These are phyloP conservation scores for Themeda triandra DNA, from an alignment of 176 grass and related monocot species.

Conservation along the genomic window DNA sequence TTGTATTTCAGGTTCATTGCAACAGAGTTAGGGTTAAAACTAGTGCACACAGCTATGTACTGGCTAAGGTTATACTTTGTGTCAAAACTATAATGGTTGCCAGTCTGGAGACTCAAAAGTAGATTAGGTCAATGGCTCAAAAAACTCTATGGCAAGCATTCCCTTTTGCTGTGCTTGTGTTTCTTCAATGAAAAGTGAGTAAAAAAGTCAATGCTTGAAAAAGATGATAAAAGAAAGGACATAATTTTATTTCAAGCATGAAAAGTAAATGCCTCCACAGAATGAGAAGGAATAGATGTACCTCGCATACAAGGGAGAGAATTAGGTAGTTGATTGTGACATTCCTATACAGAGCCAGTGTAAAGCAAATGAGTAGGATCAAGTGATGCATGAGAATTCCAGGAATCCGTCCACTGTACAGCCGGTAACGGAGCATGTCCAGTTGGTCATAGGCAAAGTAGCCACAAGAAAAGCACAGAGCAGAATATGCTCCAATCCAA, in stretches of 20 bases:
- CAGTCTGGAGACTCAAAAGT: neutral
- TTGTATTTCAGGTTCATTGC: neutral
- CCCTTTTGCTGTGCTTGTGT: neutral
- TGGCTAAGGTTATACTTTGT: neutral
- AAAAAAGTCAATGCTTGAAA: neutral
- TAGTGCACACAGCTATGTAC: neutral
- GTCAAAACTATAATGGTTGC: neutral
- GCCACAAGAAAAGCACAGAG: conserved; percentile 86
- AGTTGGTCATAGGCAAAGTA: conserved; percentile 99
- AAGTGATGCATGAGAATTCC: conserved; percentile 91
- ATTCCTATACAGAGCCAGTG: conserved; percentile 76
- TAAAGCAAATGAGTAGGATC: conserved; percentile 97
- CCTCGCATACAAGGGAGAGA: conserved; percentile 81
- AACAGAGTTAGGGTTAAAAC: neutral
- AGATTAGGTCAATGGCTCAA: neutral
- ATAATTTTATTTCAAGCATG: neutral
- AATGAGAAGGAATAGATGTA: conserved; percentile 38
- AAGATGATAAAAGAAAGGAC: neutral
- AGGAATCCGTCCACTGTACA: conserved; percentile 76
- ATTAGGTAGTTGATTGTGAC: conserved; percentile 96
- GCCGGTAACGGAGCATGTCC: conserved; percentile 76
- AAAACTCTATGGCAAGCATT: conserved; percentile 3
- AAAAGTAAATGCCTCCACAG: conserved; percentile 2
- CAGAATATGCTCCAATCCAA: conserved; percentile 77
- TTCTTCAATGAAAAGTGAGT: neutral